Evolutionary conservation across 768 basidiomycete genomes (phyloP), one percentile per base, ranked within the genome.

Genomic region (Trametes cingulata): DNA sequence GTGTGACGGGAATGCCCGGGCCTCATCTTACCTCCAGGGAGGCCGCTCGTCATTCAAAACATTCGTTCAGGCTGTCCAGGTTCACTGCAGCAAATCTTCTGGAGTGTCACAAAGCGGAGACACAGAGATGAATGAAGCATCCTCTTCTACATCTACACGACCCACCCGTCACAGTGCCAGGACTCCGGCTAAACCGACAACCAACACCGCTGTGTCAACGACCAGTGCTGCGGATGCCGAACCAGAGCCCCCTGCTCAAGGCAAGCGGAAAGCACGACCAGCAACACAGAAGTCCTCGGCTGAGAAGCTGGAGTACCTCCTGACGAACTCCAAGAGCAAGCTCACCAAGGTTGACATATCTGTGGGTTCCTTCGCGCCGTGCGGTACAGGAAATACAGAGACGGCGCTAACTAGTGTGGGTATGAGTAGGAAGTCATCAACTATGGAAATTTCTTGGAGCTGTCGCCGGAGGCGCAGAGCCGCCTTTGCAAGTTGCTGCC

Each of bases 261-360:
- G 46, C 17, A 65, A 64, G 50, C 42, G 61, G 14, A 66, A 66
- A 55, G 19, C 54, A 3, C 58, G 61, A n/a, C 60, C 58, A 22
- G 35, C 49, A 2, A 14, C 37, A 0, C 60, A 59, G 43, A 61
- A 61, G 47, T 74, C 73, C 52, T 72, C 73, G 5, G 72, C 68
- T 19, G 71, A 76, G 39, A 71, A 77, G 48, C 69, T 80, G 24
- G 73, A 75, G 17, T 68, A 62, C 36, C 68, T 85, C 46, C 68
- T 85, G 9, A 73, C 79, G 57, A 78, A 75, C 68, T 69, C 79
- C 1, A 81, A 79, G 68, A 85, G 83, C 69, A 68, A 75, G 17
- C 71, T 85, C 9, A 80, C 80, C 10, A 75, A 70, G 25, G 71
- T 82, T 63, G 77, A 85, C 56, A 78, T 84, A 58, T 74, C 78